phyloP scores from a whole-genome alignment of 768 basidiomycete genomes.

The Exsudoporus frostii region DNA sequence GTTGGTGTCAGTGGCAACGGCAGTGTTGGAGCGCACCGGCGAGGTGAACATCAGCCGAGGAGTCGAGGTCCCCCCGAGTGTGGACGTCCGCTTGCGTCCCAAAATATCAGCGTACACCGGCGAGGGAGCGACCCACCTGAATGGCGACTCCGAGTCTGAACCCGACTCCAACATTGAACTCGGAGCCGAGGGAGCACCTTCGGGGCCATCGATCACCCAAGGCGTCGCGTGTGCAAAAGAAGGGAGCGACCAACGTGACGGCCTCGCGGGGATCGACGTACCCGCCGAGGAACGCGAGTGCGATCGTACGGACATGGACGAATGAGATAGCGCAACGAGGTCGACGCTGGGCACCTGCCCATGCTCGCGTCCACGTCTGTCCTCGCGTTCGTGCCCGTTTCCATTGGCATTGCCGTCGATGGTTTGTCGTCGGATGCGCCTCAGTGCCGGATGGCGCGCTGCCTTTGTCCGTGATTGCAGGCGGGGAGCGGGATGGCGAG shows the following conservation, averaged over 20 bases:
- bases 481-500: background rate
- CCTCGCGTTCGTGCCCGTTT: background rate
- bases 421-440: slow-evolving; percentile 18
- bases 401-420: background rate
- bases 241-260: slow-evolving; percentile 21
- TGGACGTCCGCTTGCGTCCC: background rate
- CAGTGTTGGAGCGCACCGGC: background rate
- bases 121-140: background rate
- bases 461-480: background rate
- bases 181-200: background rate
- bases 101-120: background rate
- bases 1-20: background rate
- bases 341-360: slow-evolving; percentile 22
- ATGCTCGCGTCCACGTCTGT: background rate
- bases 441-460: slow-evolving; percentile 8
- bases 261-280: background rate
- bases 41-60: slow-evolving; percentile 4
- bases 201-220: background rate
- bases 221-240: background rate
- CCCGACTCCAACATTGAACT: background rate
- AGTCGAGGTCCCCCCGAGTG: background rate
- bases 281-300: slow-evolving; percentile 8
- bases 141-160: background rate
- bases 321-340: slow-evolving; percentile 14
- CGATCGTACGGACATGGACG: slow-evolving; percentile 12